Conservation (phyloP, 108 stramenopile species). For the Aurantiochytrium sp. region DNA sequence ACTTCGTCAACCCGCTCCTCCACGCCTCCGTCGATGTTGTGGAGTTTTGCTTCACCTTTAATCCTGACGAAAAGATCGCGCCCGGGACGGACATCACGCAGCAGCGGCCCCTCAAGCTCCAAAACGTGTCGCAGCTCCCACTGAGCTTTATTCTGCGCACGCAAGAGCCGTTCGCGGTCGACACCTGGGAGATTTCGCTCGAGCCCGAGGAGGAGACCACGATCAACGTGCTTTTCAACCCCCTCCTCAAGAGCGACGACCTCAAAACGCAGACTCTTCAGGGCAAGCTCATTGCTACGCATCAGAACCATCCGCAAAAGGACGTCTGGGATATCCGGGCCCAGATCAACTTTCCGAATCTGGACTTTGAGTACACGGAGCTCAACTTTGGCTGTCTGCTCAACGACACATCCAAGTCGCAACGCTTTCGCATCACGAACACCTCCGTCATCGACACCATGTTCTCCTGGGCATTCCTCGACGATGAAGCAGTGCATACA, state of each 20-base stretch:
- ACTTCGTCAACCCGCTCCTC: slow-evolving; percentile 60
- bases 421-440: slow-evolving; percentile 51
- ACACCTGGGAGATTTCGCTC: slow-evolving; percentile 49
- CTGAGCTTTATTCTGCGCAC: slow-evolving; percentile 46
- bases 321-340: slow-evolving; percentile 47
- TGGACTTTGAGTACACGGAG: slow-evolving; percentile 47
- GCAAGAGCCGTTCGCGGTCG: slow-evolving; percentile 52
- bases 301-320: slow-evolving; percentile 54
- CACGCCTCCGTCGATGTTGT: slow-evolving; percentile 40
- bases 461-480: slow-evolving; percentile 60
- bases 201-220: slow-evolving; percentile 38
- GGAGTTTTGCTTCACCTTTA: slow-evolving; percentile 50
- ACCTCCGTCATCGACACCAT: slow-evolving; percentile 38
- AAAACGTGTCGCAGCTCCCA: slow-evolving; percentile 47
- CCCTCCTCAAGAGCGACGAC: slow-evolving; percentile 51
- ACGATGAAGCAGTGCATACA: slow-evolving; percentile 38
- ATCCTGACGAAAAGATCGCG: slow-evolving; percentile 39
- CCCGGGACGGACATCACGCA: neutral
- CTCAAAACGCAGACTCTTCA: slow-evolving; percentile 49
- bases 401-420: slow-evolving; percentile 63
- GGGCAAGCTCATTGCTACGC: slow-evolving; percentile 35
- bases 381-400: slow-evolving; percentile 65
- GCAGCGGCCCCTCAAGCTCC: slow-evolving; percentile 43
- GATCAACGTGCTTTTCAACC: slow-evolving; percentile 55
- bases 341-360: slow-evolving; percentile 61